Base-by-base conservation (phyloP, 2,329 filamentous ascomycete genomes). In the Zasmidium cellare region DNA sequence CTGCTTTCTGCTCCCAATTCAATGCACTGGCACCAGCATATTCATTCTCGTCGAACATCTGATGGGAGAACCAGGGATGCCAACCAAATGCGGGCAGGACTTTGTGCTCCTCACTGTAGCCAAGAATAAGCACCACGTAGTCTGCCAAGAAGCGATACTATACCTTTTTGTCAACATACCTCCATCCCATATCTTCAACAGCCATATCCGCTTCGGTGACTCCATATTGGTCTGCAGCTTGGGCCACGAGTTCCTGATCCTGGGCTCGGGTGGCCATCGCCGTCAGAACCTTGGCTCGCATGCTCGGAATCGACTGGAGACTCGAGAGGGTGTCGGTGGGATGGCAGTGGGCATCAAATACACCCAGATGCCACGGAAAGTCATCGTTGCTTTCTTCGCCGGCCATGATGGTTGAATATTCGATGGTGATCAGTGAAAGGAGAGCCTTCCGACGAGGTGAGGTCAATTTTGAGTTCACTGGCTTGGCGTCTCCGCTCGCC, bases 21-120 rank as follows among this genome's bases (percentile, higher is more conserved):
- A 80, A 71, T 16, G 51, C 53, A 3, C 64, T 66, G 25, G 67
- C 62, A 19, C 65, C 64, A n/a, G 62, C 64, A 67, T 73, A 69
- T 9, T 72, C 67, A 12, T 55, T 60, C 53, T 90, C 85, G 67
- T 87, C 82, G 69, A 86, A 91, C 67, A 94, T 81, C 63, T 90
- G 86, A 71, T 93, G 80, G 1, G 89, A 88, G 73, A 92, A 93
- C 90, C 90, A 94, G 1, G 90, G 90, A 71, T 94, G 90, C 89
- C 90, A 92, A 19, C 90, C 90, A 74, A 92, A 93, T n/a, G 86
- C 85, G 0, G 90, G 88, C 2, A 93, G 66, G 23, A 87, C 73
- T 57, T 77, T 79, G 60, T 78, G 75, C 46, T 75, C 63, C 51
- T 68, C 59, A 19, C 59, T 64, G 19, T 19, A 18, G 3, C 3